Conservation (phyloP, 305 asterid genomes). For the Plantago coronopus region DNA sequence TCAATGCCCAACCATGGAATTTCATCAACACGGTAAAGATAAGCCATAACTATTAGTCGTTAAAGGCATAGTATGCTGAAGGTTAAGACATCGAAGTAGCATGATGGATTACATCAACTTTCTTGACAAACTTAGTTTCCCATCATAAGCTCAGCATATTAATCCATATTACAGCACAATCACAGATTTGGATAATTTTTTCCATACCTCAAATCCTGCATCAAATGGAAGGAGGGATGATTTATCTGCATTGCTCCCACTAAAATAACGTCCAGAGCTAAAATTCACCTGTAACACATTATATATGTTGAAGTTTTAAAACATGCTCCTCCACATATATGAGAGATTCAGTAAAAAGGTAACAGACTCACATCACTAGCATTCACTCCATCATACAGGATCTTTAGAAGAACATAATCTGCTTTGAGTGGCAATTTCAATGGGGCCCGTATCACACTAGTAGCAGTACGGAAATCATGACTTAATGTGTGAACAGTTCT, state of each 20-base stretch:
- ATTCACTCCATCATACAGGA: slow-evolving; percentile 95
- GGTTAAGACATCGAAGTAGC: background rate
- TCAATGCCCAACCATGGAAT: too few species aligned
- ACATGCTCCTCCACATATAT: slow-evolving; percentile 1
- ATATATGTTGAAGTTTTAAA: slow-evolving; percentile 18
- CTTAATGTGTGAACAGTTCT: slow-evolving; percentile 85
- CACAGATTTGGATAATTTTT: slow-evolving; percentile 18
- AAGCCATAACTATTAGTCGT: background rate
- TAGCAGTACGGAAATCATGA: slow-evolving; percentile 81
- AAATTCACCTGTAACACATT: slow-evolving; percentile 70
- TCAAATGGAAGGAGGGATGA: slow-evolving; percentile 80
- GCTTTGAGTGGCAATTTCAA: slow-evolving; percentile 71
- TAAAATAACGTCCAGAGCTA: slow-evolving; percentile 91
- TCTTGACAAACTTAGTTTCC: slow-evolving; percentile 2
- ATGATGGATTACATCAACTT: slow-evolving; percentile 14
- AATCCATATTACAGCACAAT: background rate
- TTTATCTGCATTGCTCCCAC: slow-evolving; percentile 56
- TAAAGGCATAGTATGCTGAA: background rate
- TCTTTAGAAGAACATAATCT: slow-evolving; percentile 72
- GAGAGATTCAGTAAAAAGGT: slow-evolving; percentile 12
- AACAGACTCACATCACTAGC: slow-evolving; percentile 89
- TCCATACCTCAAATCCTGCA: slow-evolving; percentile 92
- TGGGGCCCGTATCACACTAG: slow-evolving; percentile 55
- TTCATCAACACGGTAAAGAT: background rate
- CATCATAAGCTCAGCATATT: slow-evolving; percentile 10